These are phyloP conservation scores for Elongisporangium anandrum DNA, from an alignment of 352 stramenopile genomes.

Conservation along the genomic window DNA sequence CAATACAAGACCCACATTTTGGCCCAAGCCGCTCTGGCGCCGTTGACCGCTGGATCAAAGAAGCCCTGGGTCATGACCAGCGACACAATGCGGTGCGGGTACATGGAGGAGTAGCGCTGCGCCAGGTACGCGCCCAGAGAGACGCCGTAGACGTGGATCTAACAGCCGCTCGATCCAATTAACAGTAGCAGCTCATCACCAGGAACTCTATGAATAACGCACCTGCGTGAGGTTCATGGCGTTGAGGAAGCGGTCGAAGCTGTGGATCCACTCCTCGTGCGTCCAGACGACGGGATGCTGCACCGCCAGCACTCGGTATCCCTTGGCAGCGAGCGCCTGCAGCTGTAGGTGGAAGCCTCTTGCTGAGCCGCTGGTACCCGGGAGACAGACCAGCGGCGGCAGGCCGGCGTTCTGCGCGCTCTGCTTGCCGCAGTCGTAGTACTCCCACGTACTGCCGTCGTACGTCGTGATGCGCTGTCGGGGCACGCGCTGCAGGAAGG, in stretches of 20 bases:
- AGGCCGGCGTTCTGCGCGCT: slow-evolving; percentile 15
- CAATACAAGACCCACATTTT: slow-evolving; percentile 34
- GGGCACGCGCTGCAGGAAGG: slow-evolving; percentile 57
- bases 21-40: slow-evolving; percentile 35
- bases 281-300: slow-evolving; percentile 71
- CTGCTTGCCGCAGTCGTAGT: slow-evolving; percentile 59
- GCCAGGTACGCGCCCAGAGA: slow-evolving; percentile 67
- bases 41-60: slow-evolving; percentile 44
- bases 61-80: slow-evolving; percentile 66
- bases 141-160: slow-evolving; percentile 69
- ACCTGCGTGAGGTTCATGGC: slow-evolving; percentile 45
- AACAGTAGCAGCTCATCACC: neutral
- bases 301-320: slow-evolving; percentile 64
- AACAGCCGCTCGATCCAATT: slow-evolving; percentile 2
- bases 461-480: slow-evolving; percentile 72
- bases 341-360: slow-evolving; percentile 61
- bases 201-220: neutral
- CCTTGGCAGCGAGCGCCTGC: slow-evolving; percentile 39
- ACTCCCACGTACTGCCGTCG: slow-evolving; percentile 74
- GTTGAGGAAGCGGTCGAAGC: slow-evolving; percentile 75
- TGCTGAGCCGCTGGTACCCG: slow-evolving; percentile 44
- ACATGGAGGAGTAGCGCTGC: slow-evolving; percentile 58
- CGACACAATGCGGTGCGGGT: slow-evolving; percentile 52
- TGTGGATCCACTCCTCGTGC: slow-evolving; percentile 81
- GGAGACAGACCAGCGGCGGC: slow-evolving; percentile 58